Evolutionary conservation across 2,329 filamentous ascomycete species (phyloP).

Genomic region (Colletotrichum echinochloae): DNA sequence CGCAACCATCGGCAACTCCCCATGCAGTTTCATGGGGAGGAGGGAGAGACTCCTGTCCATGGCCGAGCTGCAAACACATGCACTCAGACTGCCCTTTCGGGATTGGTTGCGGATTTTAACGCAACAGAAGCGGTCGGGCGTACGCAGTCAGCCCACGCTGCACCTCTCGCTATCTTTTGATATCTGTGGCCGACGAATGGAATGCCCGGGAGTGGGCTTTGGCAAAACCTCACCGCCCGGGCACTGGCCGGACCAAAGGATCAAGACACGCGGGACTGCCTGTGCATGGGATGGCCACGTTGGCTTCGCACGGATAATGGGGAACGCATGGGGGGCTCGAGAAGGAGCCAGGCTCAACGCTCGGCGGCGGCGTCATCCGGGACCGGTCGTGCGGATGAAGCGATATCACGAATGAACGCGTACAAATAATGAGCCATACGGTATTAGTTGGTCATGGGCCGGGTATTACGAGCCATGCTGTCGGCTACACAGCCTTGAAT

Average conservation of each 20-base stretch:
- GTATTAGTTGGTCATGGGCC: no score
- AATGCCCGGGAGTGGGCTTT: background rate
- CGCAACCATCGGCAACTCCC: background rate
- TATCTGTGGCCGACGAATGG: constrained; percentile 1
- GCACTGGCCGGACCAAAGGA: background rate
- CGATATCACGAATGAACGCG: background rate
- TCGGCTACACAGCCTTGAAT: background rate
- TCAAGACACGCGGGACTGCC: background rate
- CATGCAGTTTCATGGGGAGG: background rate
- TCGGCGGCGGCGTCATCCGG: background rate
- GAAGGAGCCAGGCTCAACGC: background rate
- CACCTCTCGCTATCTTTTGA: constrained; percentile 5
- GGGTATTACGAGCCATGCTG: background rate
- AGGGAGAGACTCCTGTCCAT: background rate
- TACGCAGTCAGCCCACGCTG: background rate
- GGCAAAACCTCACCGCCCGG: background rate
- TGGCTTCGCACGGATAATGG: background rate
- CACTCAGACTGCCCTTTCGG: constrained; percentile 7
- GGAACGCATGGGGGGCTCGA: background rate
- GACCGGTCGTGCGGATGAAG: background rate
- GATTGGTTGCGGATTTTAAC: constrained; percentile 1
- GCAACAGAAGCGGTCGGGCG: background rate
- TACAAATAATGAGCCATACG: background rate
- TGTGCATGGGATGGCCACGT: constrained; percentile 5
- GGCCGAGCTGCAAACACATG: background rate